Base-by-base conservation (phyloP, 768 basidiomycete species). In the Mycena olivaceomarginata region DNA sequence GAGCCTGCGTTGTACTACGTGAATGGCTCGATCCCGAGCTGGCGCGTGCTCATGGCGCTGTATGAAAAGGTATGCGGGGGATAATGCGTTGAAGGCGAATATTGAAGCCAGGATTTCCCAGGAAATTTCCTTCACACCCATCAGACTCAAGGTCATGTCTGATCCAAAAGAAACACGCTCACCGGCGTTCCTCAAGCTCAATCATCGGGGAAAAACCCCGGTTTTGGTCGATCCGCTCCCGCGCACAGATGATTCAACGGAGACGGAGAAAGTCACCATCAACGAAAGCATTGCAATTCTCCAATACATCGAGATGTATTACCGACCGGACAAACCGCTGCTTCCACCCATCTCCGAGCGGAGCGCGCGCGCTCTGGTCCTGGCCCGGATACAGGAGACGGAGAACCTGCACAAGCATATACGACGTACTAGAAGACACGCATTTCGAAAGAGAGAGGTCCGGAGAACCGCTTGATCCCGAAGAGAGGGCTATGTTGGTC, bases 201-300 rank as follows among this genome's bases (percentile, higher is more conserved):
- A 84, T 77, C 83, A 81, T 67, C 81, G 83, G 68, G 84, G 82
- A 0, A 84, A 83, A 77, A 81, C 81, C 6, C 83, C 83, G 11
- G 81, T 83, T 16, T 75, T 83, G 39, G 67, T 84, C 13, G 83
- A 83, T 57, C 75, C 63, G 7, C 41, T 70, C 65, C 69, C 63
- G 18, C 37, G 72, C 45, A n/a, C 70, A 43, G 71, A 64, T 1
- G 66, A 62, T 22, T 63, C 59, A 53, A 13, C 2, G 10, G 6
- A 22, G 53, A 22, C 22, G 6, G 73, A 74, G 48, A 74, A 31
- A 43, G 68, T 80, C n/a, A 77, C 66, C 4, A 76, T 85, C 62
- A 83, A 83, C 56, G 83, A 84, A 68, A 84, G 80, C 62, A 73
- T 84, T 41, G 83, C 84, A 40, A 84, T 84, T 48, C 80, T 85